Conservation (phyloP, 1,284 basidiomycete genomes). For the Caloboletus inedulis region DNA sequence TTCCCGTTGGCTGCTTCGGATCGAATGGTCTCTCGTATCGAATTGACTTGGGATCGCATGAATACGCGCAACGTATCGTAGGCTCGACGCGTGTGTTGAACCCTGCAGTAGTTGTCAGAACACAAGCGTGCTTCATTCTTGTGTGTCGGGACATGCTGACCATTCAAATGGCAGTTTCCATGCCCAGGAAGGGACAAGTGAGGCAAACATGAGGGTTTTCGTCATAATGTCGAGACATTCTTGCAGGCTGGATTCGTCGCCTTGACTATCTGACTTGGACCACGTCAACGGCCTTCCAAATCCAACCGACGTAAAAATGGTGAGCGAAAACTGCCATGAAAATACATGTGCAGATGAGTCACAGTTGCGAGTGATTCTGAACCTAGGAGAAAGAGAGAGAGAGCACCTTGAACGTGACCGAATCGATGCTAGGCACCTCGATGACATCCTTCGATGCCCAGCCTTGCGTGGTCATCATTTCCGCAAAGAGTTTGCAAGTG, state of each 20-base stretch:
- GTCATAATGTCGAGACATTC: conserved; percentile 42
- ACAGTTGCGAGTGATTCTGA: neutral
- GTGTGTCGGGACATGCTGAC: neutral
- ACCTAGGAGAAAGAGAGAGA: accelerated
- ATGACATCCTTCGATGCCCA: conserved; percentile 39
- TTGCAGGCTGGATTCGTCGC: conserved; percentile 42
- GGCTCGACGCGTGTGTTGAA: conserved; percentile 22
- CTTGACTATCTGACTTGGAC: conserved; percentile 32
- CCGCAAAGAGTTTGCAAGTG: conserved; percentile 29
- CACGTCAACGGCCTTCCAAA: conserved; percentile 50
- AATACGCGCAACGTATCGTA: conserved; percentile 32
- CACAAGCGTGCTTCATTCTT: conserved; percentile 29
- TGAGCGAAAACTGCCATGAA: conserved; percentile 40
- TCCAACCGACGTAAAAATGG: conserved; percentile 49
- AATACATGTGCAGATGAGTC: neutral
- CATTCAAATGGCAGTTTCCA: neutral
- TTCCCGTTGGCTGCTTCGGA: conserved; percentile 14
- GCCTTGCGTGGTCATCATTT: conserved; percentile 43
- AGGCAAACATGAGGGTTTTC: conserved; percentile 27
- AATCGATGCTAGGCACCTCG: conserved; percentile 39
- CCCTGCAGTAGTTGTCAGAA: conserved; percentile 12
- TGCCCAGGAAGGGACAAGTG: conserved; percentile 31
- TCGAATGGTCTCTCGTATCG: conserved; percentile 37
- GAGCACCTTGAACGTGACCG: conserved; percentile 44
- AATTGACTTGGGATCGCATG: conserved; percentile 41